Base-by-base conservation (phyloP, 129 eudicot genomes). In the Cynara cardunculus region DNA sequence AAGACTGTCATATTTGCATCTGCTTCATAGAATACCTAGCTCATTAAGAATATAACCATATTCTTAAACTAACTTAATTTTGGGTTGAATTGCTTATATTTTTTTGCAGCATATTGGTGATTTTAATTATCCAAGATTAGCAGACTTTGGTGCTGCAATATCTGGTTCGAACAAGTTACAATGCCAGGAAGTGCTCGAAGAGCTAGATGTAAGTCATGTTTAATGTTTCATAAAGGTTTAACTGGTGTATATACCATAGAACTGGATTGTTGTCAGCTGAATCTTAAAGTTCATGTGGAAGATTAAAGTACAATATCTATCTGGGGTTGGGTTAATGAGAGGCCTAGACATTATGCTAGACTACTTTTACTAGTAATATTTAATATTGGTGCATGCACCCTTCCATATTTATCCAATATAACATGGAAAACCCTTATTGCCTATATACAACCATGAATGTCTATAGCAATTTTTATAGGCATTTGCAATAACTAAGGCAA, bases 111-210 rank as follows among this genome's bases (percentile, higher is more conserved):
- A 92, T 88, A 84, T 96, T 18, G 99, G 98, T 76, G 99, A 96
- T 82, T 96, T 96, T 71, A 92, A 86, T 75, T 92, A 92, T 88
- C 88, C 97, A 79, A 93, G 97, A 73, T 87, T 96, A 77, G 98
- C 99, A 32, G 99, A 96, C 89, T 96, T 96, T 80, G 90, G 98
- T 82, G 98, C 99, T 70, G 99, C 98, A 80, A 96, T 96, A 84
- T 96, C 97, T 80, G 99, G 97, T 77, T 95, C 90, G 11, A 89
- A 92, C 85, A 92, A 89, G 75, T 34, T 66, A 28, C 98, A 90
- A 75, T 88, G 95, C 82, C 99, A 96, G 78, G 87, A 89, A 87
- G 99, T 92, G 83, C 97, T 96, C 69, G 99, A 96, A 91, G 97
- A 96, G 94, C 89, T 96, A 72, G 97, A 96, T 87, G 99, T 96